A percentile compares a stretch with the other conserved stretches of the same genome.
phyloP scores from a whole-genome alignment of 768 basidiomycete species.

The Lyophyllum semitale region DNA sequence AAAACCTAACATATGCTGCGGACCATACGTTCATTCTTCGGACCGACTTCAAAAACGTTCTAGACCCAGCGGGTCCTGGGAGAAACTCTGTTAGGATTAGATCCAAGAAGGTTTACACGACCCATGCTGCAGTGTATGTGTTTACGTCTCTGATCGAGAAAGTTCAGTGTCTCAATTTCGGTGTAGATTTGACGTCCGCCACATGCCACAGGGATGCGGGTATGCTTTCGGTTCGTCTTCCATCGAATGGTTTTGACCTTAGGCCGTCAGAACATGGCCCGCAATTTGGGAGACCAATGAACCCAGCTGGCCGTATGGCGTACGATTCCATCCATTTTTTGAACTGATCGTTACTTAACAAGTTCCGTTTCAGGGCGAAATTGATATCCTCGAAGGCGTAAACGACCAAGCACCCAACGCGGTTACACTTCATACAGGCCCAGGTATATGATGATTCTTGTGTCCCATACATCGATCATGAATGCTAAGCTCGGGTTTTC shows the following conservation, averaged over 20 bases:
- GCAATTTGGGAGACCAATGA: constrained; percentile 60
- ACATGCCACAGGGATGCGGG: constrained; percentile 61
- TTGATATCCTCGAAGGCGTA: constrained; percentile 44
- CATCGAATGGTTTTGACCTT: neutral
- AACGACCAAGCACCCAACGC: constrained; percentile 39
- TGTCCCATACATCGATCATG: neutral
- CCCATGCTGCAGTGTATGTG: constrained; percentile 55
- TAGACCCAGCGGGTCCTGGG: constrained; percentile 50
- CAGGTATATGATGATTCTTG: constrained; percentile 17
- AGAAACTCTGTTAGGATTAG: constrained; percentile 56
- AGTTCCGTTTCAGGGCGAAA: constrained; percentile 32
- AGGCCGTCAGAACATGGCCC: constrained; percentile 32
- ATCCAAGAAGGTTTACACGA: constrained; percentile 51
- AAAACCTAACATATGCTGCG: constrained; percentile 55
- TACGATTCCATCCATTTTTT: too few relatives aligned
- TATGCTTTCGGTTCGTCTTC: constrained; percentile 18
- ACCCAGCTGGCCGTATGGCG: constrained; percentile 49
- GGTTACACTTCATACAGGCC: constrained; percentile 36
- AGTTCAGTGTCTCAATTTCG: neutral
- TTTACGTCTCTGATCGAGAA: neutral
- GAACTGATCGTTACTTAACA: too few relatives aligned
- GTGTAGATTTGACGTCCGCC: constrained; percentile 38
- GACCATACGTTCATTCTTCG: constrained; percentile 53
- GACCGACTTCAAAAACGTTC: constrained; percentile 46
- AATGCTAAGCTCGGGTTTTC: constrained; percentile 2